Evolutionary conservation across 257 asterid species (phyloP).

Genomic region (Plectranthus barbatus): DNA sequence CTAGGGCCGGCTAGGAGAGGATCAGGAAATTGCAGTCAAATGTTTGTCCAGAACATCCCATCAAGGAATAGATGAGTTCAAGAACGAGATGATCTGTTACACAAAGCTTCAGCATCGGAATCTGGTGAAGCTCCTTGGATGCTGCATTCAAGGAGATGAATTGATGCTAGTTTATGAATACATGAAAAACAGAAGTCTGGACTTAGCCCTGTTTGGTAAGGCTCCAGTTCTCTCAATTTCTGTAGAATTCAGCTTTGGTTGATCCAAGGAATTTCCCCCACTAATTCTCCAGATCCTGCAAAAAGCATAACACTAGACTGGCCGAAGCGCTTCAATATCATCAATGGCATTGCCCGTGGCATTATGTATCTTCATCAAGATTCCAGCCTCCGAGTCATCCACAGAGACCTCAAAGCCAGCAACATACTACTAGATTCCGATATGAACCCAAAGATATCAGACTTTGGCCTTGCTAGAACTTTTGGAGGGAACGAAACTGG

Average conservation of each 20-base stretch:
- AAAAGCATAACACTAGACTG: constrained; percentile 26
- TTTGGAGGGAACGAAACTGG: constrained; percentile 33
- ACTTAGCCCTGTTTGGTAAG: constrained; percentile 15
- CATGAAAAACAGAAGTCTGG: constrained; percentile 29
- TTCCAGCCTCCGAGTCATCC: constrained; percentile 35
- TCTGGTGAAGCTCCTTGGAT: constrained; percentile 31
- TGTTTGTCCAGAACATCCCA: constrained; percentile 32
- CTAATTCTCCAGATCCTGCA: constrained; percentile 19
- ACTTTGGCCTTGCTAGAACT: constrained; percentile 42
- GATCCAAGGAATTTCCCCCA: too few species aligned
- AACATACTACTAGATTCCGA: constrained; percentile 36
- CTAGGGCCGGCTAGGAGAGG: constrained; percentile 34
- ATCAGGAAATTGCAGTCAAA: constrained; percentile 50
- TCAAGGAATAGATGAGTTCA: constrained; percentile 30
- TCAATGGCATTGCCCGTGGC: constrained; percentile 41
- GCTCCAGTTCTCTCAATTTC: neutral
- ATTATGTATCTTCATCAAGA: constrained; percentile 50
- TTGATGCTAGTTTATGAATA: constrained; percentile 29
- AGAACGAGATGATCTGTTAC: constrained; percentile 25
- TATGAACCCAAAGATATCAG: constrained; percentile 48
- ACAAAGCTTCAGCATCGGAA: constrained; percentile 33
- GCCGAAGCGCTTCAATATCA: constrained; percentile 37
- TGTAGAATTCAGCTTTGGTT: too few species aligned
- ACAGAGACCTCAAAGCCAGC: constrained; percentile 49
- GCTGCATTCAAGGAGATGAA: constrained; percentile 24